Base-by-base conservation (phyloP, 2,329 filamentous ascomycete genomes). In the Zarea fungicola region DNA sequence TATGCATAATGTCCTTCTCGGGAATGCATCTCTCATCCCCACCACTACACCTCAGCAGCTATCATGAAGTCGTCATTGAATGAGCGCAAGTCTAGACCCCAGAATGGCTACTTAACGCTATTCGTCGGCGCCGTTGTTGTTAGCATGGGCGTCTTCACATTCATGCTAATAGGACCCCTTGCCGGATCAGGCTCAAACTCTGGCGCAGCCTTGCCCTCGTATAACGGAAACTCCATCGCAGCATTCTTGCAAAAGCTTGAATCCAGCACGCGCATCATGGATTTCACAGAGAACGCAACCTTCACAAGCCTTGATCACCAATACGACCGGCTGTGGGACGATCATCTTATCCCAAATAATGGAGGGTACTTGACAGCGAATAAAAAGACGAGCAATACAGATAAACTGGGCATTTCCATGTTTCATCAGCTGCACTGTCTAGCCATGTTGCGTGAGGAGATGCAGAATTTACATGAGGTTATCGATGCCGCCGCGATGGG, bases 341-440 rank as follows among this genome's bases (percentile, higher is more conserved):
- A 37, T 29, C 11, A 28, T n/a, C 29, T 46, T 4, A 9, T 46
- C 10, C 14, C 42, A 11, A 6, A 22, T 1, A 37, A 46, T n/a
- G 42, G 32, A 16, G 42, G 42, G 6, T 44, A 44, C 22, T 25
- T 44, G 14, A 35, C 19, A 9, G 13, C 11, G 22, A 7, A 35
- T 14, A 28, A 45, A 8, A 23, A 35, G 23, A 36, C 21, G 5
- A 19, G 26, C 42, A 28, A 28, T 18, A 36, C 42, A 3, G 31
- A 45, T 16, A 45, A 36, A n/a, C 31, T 45, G 14, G 42, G 42
- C 3, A 45, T 45, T 21, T 35, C 42, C 42, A 36, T 45, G 31
- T 45, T 45, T 21, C 42, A 45, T 21, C 42, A 45, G n/a, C 31
- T 45, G 6, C 42, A 36, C 8, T 45, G 42, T 28, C 31, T 45